Conservation (phyloP, 495 filamentous ascomycete genomes). For the Neurospora pannonica region DNA sequence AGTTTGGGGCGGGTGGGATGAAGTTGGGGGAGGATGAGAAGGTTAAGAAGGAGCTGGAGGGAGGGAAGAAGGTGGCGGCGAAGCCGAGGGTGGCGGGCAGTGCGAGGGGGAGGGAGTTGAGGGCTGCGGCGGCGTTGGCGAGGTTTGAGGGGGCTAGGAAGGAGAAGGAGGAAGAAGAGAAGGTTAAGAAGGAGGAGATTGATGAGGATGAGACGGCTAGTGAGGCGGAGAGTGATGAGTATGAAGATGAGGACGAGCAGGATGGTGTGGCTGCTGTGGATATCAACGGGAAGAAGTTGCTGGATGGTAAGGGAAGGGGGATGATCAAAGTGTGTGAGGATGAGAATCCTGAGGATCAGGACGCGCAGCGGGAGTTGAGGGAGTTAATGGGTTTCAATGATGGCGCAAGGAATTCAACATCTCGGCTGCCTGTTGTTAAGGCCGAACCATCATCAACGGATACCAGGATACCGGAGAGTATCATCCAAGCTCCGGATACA, state of each 20-base stretch:
- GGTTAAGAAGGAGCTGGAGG: conserved; percentile 53
- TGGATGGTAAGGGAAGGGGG: conserved; percentile 50
- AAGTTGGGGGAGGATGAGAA: conserved; percentile 57
- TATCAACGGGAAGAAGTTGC: conserved; percentile 47
- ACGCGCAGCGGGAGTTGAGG: conserved; percentile 50
- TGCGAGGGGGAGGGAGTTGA: conserved; percentile 59
- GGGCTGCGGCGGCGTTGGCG: conserved; percentile 66
- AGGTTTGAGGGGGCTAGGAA: conserved; percentile 55
- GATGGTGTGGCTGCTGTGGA: conserved; percentile 37
- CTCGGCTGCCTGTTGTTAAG: background rate
- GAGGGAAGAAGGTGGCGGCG: conserved; percentile 45
- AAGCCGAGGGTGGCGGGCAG: conserved; percentile 67
- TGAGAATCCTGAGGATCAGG: conserved; percentile 51
- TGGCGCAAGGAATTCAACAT: background rate
- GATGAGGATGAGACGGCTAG: conserved; percentile 31
- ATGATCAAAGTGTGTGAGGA: conserved; percentile 66
- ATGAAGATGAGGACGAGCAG: conserved; percentile 25
- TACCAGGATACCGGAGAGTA: background rate
- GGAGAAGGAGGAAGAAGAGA: conserved; percentile 23
- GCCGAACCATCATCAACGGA: background rate
- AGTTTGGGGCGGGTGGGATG: conserved; percentile 62
- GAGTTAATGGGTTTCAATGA: conserved; percentile 36
- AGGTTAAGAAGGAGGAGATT: conserved; percentile 15
- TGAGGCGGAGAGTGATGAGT: conserved; percentile 31
- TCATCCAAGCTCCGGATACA: background rate